These are phyloP conservation scores for Backusella morwellensis DNA, from an alignment of 192 early-diverging fungal species.

Conservation along the genomic window DNA sequence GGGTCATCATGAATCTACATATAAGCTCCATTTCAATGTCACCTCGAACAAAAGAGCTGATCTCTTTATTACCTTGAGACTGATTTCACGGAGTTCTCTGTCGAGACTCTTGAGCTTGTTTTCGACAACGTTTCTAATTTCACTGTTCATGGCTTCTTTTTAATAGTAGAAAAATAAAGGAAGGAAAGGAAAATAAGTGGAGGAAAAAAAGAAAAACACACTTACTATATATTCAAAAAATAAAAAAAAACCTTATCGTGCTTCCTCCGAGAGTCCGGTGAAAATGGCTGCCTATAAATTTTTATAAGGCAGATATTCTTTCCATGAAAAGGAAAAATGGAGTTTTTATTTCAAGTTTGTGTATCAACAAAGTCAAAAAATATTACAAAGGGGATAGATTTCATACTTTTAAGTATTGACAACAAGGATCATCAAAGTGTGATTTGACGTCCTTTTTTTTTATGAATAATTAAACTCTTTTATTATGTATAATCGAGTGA, in stretches of 20 bases:
- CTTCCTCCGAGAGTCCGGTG: not conserved
- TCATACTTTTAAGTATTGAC: no score
- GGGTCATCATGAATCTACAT: constrained; percentile 56
- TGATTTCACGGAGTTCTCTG: constrained; percentile 42
- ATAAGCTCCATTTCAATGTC: not conserved
- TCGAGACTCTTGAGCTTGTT: constrained; percentile 9
- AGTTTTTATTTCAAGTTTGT: not conserved
- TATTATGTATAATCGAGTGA: no score
- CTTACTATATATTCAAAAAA: not conserved
- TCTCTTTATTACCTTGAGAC: constrained; percentile 35
- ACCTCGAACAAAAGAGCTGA: not conserved
- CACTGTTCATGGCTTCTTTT: not conserved
- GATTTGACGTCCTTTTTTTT: no score
- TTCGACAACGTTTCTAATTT: constrained; percentile 11
- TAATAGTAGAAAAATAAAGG: not conserved
- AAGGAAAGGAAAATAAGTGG: not conserved
- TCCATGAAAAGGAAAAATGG: not conserved
- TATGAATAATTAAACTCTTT: no score
- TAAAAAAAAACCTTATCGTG: not conserved
- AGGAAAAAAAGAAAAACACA: not conserved
- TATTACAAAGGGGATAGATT: not conserved
- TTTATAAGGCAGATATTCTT: not conserved
- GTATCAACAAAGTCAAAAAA: not conserved
- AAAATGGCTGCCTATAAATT: not conserved
- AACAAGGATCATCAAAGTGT: no score